These are phyloP conservation scores for Pulveroboletus sp. DNA, from an alignment of 768 basidiomycete species.

Conservation along the genomic window DNA sequence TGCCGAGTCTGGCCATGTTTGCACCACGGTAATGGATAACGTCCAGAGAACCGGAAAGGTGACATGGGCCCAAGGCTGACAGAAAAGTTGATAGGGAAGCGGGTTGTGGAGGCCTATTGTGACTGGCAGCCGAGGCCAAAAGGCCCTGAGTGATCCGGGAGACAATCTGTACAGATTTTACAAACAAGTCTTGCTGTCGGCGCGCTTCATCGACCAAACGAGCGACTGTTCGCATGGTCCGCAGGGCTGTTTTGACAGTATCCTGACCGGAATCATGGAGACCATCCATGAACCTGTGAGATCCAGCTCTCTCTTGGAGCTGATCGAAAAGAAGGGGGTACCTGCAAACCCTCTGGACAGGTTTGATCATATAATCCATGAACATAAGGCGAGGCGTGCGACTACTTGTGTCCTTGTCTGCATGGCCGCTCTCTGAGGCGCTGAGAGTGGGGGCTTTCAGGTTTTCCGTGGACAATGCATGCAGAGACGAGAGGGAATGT, in stretches of 20 bases:
- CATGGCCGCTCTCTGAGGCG: slow-evolving; percentile 30
- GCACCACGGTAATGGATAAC: slow-evolving; percentile 69
- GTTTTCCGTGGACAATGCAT: slow-evolving; percentile 35
- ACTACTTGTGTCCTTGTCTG: slow-evolving; percentile 23
- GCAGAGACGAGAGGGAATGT: slow-evolving; percentile 52
- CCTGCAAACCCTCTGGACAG: slow-evolving; percentile 94
- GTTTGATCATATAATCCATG: slow-evolving; percentile 93
- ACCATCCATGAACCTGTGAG: slow-evolving; percentile 1
- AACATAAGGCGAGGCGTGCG: slow-evolving; percentile 52
- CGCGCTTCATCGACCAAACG: slow-evolving; percentile 81
- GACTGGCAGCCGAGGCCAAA: slow-evolving; percentile 25
- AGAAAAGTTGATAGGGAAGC: slow-evolving; percentile 55
- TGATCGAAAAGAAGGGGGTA: slow-evolving; percentile 89
- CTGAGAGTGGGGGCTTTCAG: slow-evolving; percentile 33
- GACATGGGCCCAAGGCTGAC: slow-evolving; percentile 72
- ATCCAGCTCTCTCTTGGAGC: slow-evolving; percentile 35
- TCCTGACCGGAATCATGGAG: slow-evolving; percentile 6
- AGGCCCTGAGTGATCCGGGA: slow-evolving; percentile 54
- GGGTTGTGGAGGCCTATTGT: slow-evolving; percentile 33
- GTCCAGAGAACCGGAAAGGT: slow-evolving; percentile 84
- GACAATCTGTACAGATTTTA: slow-evolving; percentile 66
- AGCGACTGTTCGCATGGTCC: slow-evolving; percentile 75
- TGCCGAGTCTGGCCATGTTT: slow-evolving; percentile 41
- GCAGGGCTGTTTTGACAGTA: slow-evolving; percentile 44
- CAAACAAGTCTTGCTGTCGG: slow-evolving; percentile 57